Conservation (phyloP, 2,329 filamentous ascomycete genomes). For the Corniculantispora saksenae region DNA sequence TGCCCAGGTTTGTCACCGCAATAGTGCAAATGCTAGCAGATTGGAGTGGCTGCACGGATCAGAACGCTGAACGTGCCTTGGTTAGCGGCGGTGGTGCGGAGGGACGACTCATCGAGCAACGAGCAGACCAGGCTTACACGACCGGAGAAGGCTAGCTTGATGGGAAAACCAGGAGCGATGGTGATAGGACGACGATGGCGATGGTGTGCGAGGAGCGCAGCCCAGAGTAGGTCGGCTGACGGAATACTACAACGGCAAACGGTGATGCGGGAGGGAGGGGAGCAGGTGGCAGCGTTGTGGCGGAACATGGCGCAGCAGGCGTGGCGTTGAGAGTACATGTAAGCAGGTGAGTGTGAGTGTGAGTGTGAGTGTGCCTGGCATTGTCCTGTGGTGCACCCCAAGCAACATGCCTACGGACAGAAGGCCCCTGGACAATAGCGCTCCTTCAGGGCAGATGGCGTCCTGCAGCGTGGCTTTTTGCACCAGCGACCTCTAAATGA, state of each 20-base stretch:
- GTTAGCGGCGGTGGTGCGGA: not conserved
- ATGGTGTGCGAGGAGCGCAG: constrained; percentile 4
- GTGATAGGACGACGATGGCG: not conserved
- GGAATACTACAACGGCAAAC: not conserved
- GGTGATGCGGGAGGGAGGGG: not conserved
- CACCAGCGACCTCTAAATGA: not conserved
- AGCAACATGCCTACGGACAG: too few species aligned
- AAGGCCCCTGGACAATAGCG: not conserved
- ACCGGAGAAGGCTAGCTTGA: constrained; percentile 1
- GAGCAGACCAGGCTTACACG: constrained; percentile 5
- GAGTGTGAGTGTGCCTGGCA: too few species aligned
- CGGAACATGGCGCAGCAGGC: not conserved
- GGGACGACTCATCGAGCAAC: not conserved
- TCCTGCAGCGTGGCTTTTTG: not conserved
- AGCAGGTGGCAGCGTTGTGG: not conserved
- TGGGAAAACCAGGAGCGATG: not conserved
- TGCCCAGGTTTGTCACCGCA: constrained; percentile 8
- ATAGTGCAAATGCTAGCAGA: constrained; percentile 1
- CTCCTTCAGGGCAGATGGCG: not conserved
- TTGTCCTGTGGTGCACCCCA: too few species aligned
- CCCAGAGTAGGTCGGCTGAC: not conserved
- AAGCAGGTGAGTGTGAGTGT: not conserved
- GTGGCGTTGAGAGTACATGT: not conserved
- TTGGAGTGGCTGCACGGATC: constrained; percentile 15
- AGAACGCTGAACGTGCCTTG: constrained; percentile 17